Evolutionary conservation across 2,329 filamentous ascomycete species (phyloP).

Genomic region (Ophiostoma sp.): DNA sequence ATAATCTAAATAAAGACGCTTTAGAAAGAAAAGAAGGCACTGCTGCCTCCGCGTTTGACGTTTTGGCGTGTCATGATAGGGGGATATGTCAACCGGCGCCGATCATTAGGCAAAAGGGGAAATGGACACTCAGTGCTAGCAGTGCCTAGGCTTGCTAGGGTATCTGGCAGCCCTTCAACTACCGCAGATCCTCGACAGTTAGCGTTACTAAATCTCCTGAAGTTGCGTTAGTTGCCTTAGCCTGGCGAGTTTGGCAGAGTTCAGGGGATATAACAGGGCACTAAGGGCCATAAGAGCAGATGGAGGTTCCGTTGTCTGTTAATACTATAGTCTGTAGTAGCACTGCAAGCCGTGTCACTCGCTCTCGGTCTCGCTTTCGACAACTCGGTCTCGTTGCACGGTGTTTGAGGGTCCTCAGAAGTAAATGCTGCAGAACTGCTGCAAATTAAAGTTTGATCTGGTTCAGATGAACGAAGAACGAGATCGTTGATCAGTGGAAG

Average conservation of each 20-base stretch:
- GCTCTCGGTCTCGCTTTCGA: background rate
- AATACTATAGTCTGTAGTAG: background rate
- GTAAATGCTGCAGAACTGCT: background rate
- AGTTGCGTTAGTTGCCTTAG: background rate
- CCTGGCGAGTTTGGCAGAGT: background rate
- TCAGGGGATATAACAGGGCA: background rate
- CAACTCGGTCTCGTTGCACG: background rate
- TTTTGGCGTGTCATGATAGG: slow-evolving; percentile 1
- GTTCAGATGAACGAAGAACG: background rate
- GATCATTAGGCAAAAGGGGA: background rate
- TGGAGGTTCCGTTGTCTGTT: background rate
- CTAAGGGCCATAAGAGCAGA: background rate
- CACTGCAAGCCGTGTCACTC: background rate
- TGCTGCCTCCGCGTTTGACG: background rate
- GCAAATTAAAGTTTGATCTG: background rate
- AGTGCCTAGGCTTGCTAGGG: background rate
- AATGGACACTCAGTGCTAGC: background rate
- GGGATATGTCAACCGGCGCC: background rate
- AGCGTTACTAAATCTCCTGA: background rate
- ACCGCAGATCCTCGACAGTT: slow-evolving; percentile 1
- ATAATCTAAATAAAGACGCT: background rate
- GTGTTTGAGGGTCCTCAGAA: background rate
- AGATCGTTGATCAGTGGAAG: background rate
- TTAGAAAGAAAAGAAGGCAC: background rate
- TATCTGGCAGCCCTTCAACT: background rate